Conservation (phyloP, 2,329 filamentous ascomycete species). For the Coleophoma cylindrospora region DNA sequence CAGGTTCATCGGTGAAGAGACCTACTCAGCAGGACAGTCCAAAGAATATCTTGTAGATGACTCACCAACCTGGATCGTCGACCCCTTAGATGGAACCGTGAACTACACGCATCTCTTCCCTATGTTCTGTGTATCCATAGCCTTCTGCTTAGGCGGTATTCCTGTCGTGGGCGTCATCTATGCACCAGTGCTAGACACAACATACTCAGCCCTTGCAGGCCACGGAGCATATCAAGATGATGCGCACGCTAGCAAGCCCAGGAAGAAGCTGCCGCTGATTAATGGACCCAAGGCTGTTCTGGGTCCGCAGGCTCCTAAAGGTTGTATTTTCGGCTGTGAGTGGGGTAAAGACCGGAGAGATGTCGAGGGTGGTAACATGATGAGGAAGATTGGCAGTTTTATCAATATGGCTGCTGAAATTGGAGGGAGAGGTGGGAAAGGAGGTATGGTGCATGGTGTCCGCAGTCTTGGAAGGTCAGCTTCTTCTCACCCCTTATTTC, state of each 20-base stretch:
- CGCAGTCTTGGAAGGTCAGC: constrained; percentile 57
- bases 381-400: constrained; percentile 69
- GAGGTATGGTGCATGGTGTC: constrained; percentile 76
- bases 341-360: constrained; percentile 77
- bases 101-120: constrained; percentile 79
- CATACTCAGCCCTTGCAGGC: constrained; percentile 63
- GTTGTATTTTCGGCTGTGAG: constrained; percentile 70
- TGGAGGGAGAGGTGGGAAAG: constrained; percentile 56
- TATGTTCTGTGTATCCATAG: constrained; percentile 78
- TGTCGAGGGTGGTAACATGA: constrained; percentile 59
- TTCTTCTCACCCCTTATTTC: neutral
- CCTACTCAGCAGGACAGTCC: constrained; percentile 63
- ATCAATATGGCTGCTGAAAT: constrained; percentile 68
- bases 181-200: constrained; percentile 63
- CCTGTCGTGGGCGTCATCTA: constrained; percentile 69
- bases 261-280: constrained; percentile 59
- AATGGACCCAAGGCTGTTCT: constrained; percentile 57
- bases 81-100: constrained; percentile 73
- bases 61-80: constrained; percentile 68
- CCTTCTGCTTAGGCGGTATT: constrained; percentile 52
- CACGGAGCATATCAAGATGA: constrained; percentile 54
- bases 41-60: constrained; percentile 62
- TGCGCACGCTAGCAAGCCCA: constrained; percentile 32
- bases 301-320: constrained; percentile 58
- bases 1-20: constrained; percentile 74